Evolutionary conservation across 805 yeast genomes (phyloP), one percentile per base, ranked within the genome.

Genomic region (Saturnispora sanitii): DNA sequence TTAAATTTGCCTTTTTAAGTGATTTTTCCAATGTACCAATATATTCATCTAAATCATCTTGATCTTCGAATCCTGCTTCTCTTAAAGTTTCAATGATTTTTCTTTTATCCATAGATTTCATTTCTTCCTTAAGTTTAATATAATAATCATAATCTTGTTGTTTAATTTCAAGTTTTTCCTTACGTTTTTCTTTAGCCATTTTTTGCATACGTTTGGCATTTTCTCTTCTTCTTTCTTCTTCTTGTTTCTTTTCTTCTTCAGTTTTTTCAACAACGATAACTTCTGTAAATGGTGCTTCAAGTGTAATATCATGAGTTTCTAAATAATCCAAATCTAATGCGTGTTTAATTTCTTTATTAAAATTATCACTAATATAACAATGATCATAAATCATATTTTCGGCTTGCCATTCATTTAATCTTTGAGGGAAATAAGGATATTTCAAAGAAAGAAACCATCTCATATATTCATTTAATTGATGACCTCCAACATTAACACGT

Each of bases 401-500:
- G 11, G 81, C 71, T 54, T 90, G 94, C 42, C 67, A 64, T 11
- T 65, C 61, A 6, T 77, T 67, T 40, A 90, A 62, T 48, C 77
- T 81, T 2, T 83, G 64, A 4, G 98, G 97, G 58, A 88, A 92
- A 50, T 77, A 81, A 1, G 98, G 97, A 59, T 92, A 92, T 57
- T 92, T 92, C 53, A 92, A 66, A 2, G 77, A 69, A 37, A 92
- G 61, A 27, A 81, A 68, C 49, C 68, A 71, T 43, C 70, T 71
- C 54, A 92, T 57, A 50, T 71, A 88, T 30, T 71, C 75, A 23
- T 70, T 73, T 1, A 88, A 71, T 33, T 75, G 82, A 46, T 75
- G 73, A 9, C 96, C 97, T 45, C 97, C 97, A 85, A 92, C 85
- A 55, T 85, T 86, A 29, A 92, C 75, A 53, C 97, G 68, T 53